phyloP scores from a whole-genome alignment of 2,329 filamentous ascomycete genomes.

The Leptographium radiaticola region DNA sequence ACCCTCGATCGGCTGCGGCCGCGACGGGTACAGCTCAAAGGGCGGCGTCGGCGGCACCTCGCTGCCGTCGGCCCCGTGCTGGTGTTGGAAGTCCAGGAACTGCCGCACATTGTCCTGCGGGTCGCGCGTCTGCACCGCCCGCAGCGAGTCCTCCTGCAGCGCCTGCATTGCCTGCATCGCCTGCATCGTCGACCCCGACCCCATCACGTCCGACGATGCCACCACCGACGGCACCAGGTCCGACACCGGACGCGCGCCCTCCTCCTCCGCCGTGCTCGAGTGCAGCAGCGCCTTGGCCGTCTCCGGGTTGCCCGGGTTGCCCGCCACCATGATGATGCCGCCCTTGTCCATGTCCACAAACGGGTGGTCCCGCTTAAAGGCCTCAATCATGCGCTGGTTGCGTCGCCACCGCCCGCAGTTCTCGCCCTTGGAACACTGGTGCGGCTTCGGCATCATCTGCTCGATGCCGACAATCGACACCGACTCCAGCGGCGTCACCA shows the following conservation, averaged over 20 bases:
- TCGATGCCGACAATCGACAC: conserved; percentile 89
- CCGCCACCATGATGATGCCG: conserved; percentile 62
- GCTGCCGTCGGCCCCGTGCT: conserved; percentile 24
- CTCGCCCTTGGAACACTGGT: conserved; percentile 76
- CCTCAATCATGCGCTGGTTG: conserved; percentile 64
- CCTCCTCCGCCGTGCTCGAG: not conserved
- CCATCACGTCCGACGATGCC: conserved; percentile 82
- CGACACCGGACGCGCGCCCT: conserved; percentile 52
- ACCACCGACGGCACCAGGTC: conserved; percentile 71
- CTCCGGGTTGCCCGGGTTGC: conserved; percentile 64
- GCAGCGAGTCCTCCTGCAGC: conserved; percentile 62
- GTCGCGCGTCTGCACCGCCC: conserved; percentile 57
- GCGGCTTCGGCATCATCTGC: conserved; percentile 72
- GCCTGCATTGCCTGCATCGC: conserved; percentile 39
- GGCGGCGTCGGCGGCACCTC: conserved; percentile 58
- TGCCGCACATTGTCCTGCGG: conserved; percentile 89
- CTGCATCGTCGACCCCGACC: conserved; percentile 40
- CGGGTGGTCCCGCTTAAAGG: conserved; percentile 64
- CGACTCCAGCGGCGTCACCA: conserved; percentile 67
- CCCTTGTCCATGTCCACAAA: conserved; percentile 44
- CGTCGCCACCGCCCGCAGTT: conserved; percentile 72
- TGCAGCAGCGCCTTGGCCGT: conserved; percentile 45
- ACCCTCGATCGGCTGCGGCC: conserved; percentile 33
- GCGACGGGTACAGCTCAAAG: conserved; percentile 46
- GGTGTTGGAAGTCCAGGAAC: conserved; percentile 76